Conservation (phyloP, 176 grass and related monocot species). For the Elymus sibiricus region DNA sequence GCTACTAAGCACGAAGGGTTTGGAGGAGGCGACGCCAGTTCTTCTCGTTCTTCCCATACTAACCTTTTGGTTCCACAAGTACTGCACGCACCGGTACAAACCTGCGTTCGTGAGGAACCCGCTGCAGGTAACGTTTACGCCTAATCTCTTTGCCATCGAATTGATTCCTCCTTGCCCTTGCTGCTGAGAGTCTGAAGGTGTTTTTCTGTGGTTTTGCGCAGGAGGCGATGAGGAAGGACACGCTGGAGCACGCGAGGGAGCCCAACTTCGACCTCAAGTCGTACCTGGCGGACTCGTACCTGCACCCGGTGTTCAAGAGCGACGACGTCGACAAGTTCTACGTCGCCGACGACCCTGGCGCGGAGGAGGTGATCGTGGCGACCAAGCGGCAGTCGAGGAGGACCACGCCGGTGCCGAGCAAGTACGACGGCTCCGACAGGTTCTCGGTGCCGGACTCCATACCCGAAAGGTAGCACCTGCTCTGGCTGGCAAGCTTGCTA, state of each 20-base stretch:
- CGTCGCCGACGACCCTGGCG: constrained; percentile 21
- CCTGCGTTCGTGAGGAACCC: constrained; percentile 80
- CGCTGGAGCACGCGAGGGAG: constrained; percentile 77
- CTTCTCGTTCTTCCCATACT: constrained; percentile 83
- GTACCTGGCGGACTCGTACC: constrained; percentile 64
- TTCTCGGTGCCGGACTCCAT: constrained; percentile 40
- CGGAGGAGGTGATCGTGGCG: constrained; percentile 62
- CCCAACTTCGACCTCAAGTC: constrained; percentile 77
- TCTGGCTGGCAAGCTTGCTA: not conserved
- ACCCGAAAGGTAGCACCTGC: constrained; percentile 17
- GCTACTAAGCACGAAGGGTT: constrained; percentile 60
- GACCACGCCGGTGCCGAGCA: constrained; percentile 72
- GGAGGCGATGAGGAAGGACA: constrained; percentile 99
- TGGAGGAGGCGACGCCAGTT: constrained; percentile 49
- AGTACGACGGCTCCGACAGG: constrained; percentile 45
- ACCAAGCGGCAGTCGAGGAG: constrained; percentile 82
- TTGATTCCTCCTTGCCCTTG: not conserved
- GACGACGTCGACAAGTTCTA: constrained; percentile 24
- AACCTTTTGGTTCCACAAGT: constrained; percentile 79
- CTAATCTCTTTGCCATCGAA: not conserved
- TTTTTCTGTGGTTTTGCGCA: not conserved
- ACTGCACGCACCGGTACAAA: constrained; percentile 75
- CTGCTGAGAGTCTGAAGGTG: not conserved
- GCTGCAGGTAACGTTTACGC: constrained; percentile 54
- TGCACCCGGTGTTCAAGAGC: constrained; percentile 87